Conservation (phyloP, 148 eudicot species). For the Spergularia marina region DNA sequence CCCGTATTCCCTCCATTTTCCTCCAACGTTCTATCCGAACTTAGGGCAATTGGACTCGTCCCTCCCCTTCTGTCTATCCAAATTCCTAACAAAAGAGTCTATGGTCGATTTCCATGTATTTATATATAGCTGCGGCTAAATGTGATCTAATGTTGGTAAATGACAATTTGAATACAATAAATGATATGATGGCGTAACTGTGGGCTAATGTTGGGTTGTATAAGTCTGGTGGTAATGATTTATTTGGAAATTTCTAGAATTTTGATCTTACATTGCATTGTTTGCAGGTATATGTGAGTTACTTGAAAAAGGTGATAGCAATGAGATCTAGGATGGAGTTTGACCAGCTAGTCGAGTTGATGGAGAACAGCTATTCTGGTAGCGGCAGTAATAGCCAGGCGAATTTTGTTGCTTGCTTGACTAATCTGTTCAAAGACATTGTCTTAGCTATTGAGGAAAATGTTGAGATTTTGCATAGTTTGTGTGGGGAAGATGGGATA, state of each 20-base stretch:
- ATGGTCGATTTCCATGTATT: not conserved
- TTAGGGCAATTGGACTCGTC: too few species aligned
- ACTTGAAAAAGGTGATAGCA: slow-evolving; percentile 75
- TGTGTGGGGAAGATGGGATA: slow-evolving; percentile 92
- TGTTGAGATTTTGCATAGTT: slow-evolving; percentile 60
- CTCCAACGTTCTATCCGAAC: too few species aligned
- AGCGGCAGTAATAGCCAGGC: slow-evolving; percentile 31
- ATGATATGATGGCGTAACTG: too few species aligned
- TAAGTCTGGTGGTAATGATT: not conserved
- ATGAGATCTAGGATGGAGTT: slow-evolving; percentile 79
- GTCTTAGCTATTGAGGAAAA: slow-evolving; percentile 88
- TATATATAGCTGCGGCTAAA: not conserved
- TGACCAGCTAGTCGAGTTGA: slow-evolving; percentile 65
- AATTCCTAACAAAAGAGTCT: too few species aligned
- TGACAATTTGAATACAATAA: not conserved
- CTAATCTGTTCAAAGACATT: slow-evolving; percentile 83
- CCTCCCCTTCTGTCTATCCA: too few species aligned
- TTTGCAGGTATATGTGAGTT: slow-evolving; percentile 71
- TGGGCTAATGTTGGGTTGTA: too few species aligned
- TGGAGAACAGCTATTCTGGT: slow-evolving; percentile 41
- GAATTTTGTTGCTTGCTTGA: slow-evolving; percentile 78
- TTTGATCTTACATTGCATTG: slow-evolving; percentile 14
- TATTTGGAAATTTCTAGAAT: not conserved
- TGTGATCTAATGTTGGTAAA: not conserved
- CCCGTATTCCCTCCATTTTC: too few species aligned